A percentile compares a stretch with the other conserved stretches of the same genome.
These are phyloP conservation scores for Boletus reticuloceps DNA, from an alignment of 768 basidiomycete species.

Conservation along the genomic window DNA sequence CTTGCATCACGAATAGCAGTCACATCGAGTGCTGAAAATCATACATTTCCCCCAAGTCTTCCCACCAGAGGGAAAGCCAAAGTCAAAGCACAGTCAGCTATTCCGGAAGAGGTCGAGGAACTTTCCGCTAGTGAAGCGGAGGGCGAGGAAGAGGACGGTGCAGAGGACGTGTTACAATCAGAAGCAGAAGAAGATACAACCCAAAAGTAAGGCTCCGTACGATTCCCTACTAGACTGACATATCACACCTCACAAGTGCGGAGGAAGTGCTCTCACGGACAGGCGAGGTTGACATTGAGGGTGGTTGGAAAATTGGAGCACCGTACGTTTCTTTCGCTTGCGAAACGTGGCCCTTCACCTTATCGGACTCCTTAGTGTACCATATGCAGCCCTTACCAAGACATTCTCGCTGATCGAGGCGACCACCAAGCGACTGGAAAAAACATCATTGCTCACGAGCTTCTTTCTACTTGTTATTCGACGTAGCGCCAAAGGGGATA, in stretches of 20 bases:
- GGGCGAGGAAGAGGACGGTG: constrained; percentile 40
- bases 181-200: constrained; percentile 49
- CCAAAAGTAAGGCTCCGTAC: constrained; percentile 50
- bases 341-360: neutral
- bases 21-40: neutral
- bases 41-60: constrained; percentile 1
- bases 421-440: constrained; percentile 94
- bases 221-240: neutral
- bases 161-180: constrained; percentile 40
- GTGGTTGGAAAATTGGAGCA: constrained; percentile 81
- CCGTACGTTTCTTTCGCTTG: constrained; percentile 54
- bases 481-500: constrained; percentile 73
- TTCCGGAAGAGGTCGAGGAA: constrained; percentile 33
- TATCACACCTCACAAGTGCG: constrained; percentile 43
- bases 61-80: constrained; percentile 19
- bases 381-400: constrained; percentile 89
- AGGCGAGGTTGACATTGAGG: constrained; percentile 70
- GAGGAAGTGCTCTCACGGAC: constrained; percentile 60
- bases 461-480: constrained; percentile 90
- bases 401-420: constrained; percentile 87
- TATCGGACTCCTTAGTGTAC: constrained; percentile 55
- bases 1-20: neutral
- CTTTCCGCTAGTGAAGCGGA: constrained; percentile 33
- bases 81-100: constrained; percentile 12
- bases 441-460: constrained; percentile 81